Percentiles rank a stretch among this genome's conserved stretches.
Conservation (phyloP, 179 eudicot species). For the Vitellaria paradoxa region DNA sequence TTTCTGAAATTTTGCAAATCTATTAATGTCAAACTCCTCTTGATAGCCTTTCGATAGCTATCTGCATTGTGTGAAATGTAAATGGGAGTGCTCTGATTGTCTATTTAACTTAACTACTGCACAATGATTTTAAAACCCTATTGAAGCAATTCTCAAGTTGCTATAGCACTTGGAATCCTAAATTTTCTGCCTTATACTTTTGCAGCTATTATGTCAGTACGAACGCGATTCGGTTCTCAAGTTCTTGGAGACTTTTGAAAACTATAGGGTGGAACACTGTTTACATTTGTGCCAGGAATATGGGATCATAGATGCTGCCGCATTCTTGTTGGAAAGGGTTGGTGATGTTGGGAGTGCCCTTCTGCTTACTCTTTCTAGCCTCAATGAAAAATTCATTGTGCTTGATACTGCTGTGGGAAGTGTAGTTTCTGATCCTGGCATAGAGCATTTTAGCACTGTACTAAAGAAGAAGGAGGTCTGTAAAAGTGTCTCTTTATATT, state of each 20-base stretch:
- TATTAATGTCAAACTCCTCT: too few species aligned
- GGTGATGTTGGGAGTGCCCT: slow-evolving; percentile 97
- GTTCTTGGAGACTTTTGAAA: slow-evolving; percentile 83
- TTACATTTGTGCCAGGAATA: slow-evolving; percentile 86
- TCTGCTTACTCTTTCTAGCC: slow-evolving; percentile 62
- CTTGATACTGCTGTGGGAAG: slow-evolving; percentile 59
- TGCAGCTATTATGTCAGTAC: slow-evolving; percentile 82
- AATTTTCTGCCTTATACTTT: slow-evolving; percentile 12
- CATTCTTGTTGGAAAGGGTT: slow-evolving; percentile 86
- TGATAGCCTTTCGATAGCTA: background rate
- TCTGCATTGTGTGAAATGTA: too few species aligned
- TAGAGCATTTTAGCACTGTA: slow-evolving; percentile 39
- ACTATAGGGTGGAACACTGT: slow-evolving; percentile 90
- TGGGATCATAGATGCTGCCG: slow-evolving; percentile 85
- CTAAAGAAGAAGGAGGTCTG: slow-evolving; percentile 65
- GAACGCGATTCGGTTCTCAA: slow-evolving; percentile 80
- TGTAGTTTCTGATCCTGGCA: slow-evolving; percentile 32
- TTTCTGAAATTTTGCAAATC: background rate
- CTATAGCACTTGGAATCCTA: background rate
- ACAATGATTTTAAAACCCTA: background rate
- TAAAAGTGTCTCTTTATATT: slow-evolving; percentile 3
- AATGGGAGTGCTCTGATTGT: background rate
- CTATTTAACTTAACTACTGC: slow-evolving; percentile 4
- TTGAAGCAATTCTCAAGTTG: background rate
- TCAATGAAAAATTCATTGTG: slow-evolving; percentile 55